Percentiles rank a stretch among this genome's conserved stretches.
phyloP scores from a whole-genome alignment of 2,329 filamentous ascomycete species.

The Paecilomyces formosus region DNA sequence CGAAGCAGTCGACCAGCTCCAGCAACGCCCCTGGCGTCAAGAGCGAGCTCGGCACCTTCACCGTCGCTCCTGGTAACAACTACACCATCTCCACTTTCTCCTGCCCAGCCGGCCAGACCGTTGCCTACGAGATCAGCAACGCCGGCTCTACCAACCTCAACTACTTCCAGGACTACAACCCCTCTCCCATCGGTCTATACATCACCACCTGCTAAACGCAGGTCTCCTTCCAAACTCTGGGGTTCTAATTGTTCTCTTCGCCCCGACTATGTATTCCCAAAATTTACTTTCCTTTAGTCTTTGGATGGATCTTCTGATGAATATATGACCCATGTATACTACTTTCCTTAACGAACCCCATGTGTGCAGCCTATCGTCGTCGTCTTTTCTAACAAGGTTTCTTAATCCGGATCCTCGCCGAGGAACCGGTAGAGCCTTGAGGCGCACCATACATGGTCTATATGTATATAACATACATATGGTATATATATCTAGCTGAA shows the following conservation, averaged over 20 bases:
- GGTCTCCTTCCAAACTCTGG: background rate
- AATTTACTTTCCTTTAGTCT: background rate
- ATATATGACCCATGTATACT: background rate
- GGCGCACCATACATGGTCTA: background rate
- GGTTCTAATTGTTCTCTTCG: background rate
- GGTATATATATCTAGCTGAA: background rate
- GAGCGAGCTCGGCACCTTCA: constrained; percentile 36
- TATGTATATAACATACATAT: background rate
- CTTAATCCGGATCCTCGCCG: background rate
- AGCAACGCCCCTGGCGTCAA: constrained; percentile 43
- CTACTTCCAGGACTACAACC: constrained; percentile 60
- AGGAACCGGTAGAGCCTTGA: background rate
- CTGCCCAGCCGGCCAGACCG: constrained; percentile 47
- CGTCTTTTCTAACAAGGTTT: background rate
- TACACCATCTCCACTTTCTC: constrained; percentile 47
- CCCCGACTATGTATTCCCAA: background rate
- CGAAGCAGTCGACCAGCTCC: constrained; percentile 45
- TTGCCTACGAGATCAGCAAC: constrained; percentile 47
- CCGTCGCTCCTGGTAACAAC: constrained; percentile 47
- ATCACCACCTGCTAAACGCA: constrained; percentile 32
- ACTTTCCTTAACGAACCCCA: background rate
- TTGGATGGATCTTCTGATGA: background rate
- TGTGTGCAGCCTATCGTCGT: background rate
- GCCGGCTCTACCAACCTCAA: constrained; percentile 45
- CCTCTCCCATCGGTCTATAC: constrained; percentile 38